These are phyloP conservation scores for Cyclaneusma minus DNA, from an alignment of 2,329 filamentous ascomycete genomes.

Conservation along the genomic window DNA sequence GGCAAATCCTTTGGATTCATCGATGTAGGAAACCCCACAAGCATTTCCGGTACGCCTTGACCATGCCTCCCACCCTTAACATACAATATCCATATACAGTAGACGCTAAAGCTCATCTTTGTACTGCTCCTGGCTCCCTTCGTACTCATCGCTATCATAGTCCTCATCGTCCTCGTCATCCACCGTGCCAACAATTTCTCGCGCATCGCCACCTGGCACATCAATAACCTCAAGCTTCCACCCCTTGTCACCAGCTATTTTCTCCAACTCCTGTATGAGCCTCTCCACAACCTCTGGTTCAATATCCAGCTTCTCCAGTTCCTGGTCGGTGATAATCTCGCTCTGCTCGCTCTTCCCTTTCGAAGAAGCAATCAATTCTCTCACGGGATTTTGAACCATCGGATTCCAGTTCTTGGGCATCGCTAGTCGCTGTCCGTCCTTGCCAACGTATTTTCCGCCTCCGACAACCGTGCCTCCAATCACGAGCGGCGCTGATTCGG, in stretches of 20 bases:
- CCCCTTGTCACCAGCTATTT: conserved; percentile 51
- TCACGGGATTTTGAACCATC: too few species aligned
- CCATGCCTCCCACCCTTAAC: too few species aligned
- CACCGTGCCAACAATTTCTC: conserved; percentile 57
- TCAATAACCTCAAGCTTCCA: conserved; percentile 77
- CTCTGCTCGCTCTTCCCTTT: conserved; percentile 1
- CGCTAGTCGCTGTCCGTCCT: conserved; percentile 32
- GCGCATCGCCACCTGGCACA: conserved; percentile 36
- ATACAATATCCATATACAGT: too few species aligned
- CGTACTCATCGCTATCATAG: conserved; percentile 15
- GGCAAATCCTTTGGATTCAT: too few species aligned
- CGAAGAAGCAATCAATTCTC: conserved; percentile 1
- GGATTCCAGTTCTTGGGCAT: too few species aligned
- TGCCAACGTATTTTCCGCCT: conserved; percentile 36
- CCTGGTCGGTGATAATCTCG: conserved; percentile 41
- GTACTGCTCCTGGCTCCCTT: conserved; percentile 34
- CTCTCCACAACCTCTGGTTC: conserved; percentile 48
- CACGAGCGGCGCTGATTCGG: conserved; percentile 21
- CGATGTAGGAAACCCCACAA: too few species aligned
- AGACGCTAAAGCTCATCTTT: conserved; percentile 33
- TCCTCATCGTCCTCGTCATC: conserved; percentile 39
- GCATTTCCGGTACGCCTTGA: too few species aligned
- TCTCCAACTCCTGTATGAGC: conserved; percentile 51
- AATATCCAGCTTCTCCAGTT: conserved; percentile 48
- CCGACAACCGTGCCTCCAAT: conserved; percentile 45